phyloP scores from a whole-genome alignment of 495 filamentous ascomycete species.

The Penicillium odoratum region DNA sequence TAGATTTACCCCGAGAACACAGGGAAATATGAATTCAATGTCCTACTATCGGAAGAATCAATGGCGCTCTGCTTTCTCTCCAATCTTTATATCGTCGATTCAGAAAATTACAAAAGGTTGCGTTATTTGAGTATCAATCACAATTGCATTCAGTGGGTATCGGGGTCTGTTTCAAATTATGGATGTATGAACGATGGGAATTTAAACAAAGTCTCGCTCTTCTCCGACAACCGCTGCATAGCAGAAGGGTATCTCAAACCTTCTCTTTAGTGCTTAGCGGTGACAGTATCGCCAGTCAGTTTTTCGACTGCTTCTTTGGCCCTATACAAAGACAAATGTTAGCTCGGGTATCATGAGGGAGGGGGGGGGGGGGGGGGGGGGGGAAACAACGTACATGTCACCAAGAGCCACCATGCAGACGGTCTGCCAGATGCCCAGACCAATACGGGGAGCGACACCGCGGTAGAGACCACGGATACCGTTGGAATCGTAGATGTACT shows the following conservation, averaged over 20 bases:
- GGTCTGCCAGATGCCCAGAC: slow-evolving; percentile 97
- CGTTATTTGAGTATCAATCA: neutral
- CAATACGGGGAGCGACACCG: slow-evolving; percentile 90
- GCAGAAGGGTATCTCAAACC: slow-evolving; percentile 53
- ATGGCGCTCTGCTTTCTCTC: too few species aligned
- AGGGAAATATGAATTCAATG: too few species aligned
- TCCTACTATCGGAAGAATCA: too few species aligned
- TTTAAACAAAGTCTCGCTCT: slow-evolving; percentile 1
- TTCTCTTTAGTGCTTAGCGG: slow-evolving; percentile 89
- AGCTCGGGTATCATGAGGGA: slow-evolving; percentile 32
- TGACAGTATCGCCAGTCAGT: slow-evolving; percentile 89
- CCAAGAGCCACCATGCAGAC: slow-evolving; percentile 99
- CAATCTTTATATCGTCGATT: too few species aligned
- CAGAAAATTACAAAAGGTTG: too few species aligned
- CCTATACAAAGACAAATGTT: slow-evolving; percentile 56
- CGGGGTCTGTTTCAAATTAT: slow-evolving; percentile 15
- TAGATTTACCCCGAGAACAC: neutral
- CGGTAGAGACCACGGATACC: slow-evolving; percentile 93
- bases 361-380: neutral
- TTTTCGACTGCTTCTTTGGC: slow-evolving; percentile 97
- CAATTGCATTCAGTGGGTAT: slow-evolving; percentile 29
- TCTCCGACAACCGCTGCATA: slow-evolving; percentile 25
- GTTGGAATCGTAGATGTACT: slow-evolving; percentile 88
- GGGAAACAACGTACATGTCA: slow-evolving; percentile 76
- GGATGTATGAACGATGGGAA: slow-evolving; percentile 13